Percentiles rank a stretch among this genome's conserved stretches.
phyloP scores from a whole-genome alignment of 2,329 filamentous ascomycete genomes.

The Rhynchosporium secalis region DNA sequence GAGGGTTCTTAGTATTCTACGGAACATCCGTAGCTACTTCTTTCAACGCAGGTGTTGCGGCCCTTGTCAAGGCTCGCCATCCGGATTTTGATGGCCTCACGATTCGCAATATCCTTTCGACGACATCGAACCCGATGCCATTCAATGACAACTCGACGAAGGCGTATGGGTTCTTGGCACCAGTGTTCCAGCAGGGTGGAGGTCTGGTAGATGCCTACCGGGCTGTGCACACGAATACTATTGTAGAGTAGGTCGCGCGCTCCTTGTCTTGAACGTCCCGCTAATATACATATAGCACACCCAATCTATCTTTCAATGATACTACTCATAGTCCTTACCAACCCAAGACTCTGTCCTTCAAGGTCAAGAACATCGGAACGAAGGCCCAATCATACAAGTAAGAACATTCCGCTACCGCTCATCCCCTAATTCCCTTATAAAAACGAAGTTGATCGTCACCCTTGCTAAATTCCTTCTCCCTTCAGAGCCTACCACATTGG shows the following conservation, averaged over 20 bases:
- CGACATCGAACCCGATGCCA: slow-evolving; percentile 31
- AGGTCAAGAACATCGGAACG: slow-evolving; percentile 34
- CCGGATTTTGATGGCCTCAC: not conserved
- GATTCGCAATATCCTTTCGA: slow-evolving; percentile 28
- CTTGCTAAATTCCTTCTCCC: not conserved
- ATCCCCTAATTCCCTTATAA: not conserved
- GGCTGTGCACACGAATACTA: slow-evolving; percentile 31
- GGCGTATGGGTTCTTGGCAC: slow-evolving; percentile 25
- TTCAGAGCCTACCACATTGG: not conserved
- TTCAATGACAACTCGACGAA: not conserved
- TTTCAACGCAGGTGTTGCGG: slow-evolving; percentile 40
- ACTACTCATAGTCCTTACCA: not conserved
- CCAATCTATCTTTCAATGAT: slow-evolving; percentile 10
- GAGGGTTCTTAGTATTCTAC: slow-evolving; percentile 41
- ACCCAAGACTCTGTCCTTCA: not conserved
- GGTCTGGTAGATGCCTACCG: slow-evolving; percentile 41
- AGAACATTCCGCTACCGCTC: not conserved
- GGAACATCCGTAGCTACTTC: slow-evolving; percentile 44
- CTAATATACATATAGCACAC: not conserved
- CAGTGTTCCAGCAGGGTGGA: slow-evolving; percentile 41
- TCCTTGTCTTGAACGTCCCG: no score
- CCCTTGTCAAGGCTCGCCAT: slow-evolving; percentile 33
- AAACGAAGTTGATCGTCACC: no score
- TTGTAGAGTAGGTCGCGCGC: slow-evolving; percentile 13
- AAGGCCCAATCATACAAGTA: slow-evolving; percentile 30